Evolutionary conservation across 441 rosid genomes (phyloP).

Genomic region (Pelargonium exstipulatum): DNA sequence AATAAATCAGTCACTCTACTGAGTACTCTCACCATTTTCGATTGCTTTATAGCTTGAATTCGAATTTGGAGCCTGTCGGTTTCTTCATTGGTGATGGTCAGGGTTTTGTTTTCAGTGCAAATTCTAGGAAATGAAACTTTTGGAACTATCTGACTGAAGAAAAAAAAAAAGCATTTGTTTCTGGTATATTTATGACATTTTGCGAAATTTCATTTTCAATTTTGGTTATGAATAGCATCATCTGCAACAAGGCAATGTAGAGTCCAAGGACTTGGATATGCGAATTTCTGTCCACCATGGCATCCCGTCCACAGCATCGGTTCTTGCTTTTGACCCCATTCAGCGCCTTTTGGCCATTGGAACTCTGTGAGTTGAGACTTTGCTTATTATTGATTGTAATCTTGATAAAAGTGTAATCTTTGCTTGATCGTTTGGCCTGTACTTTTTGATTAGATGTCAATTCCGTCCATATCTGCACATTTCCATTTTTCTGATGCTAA

Average conservation of each 20-base stretch:
- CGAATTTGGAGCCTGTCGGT: not conserved
- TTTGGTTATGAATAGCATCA: slow-evolving; percentile 16
- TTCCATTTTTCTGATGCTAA: not conserved
- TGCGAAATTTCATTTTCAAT: not conserved
- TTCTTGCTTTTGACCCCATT: slow-evolving; percentile 54
- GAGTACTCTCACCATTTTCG: not conserved
- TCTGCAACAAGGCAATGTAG: slow-evolving; percentile 31
- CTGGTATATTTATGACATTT: not conserved
- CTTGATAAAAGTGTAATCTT: slow-evolving; percentile 29
- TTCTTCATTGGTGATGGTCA: not conserved
- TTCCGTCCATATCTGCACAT: no score
- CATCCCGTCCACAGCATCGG: slow-evolving; percentile 56
- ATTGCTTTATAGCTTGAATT: not conserved
- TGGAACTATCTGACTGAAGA: not conserved
- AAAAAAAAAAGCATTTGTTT: not conserved
- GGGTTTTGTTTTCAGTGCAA: slow-evolving; percentile 4
- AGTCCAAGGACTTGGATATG: slow-evolving; percentile 37
- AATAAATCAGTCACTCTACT: not conserved
- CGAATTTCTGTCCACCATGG: slow-evolving; percentile 46
- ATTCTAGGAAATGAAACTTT: not conserved
- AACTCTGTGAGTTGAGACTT: slow-evolving; percentile 60
- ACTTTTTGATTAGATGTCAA: not conserved
- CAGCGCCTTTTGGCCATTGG: slow-evolving; percentile 62
- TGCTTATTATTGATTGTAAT: slow-evolving; percentile 51
- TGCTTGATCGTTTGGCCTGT: not conserved